Percentiles rank a stretch among this genome's conserved stretches.
Conservation (phyloP, 1,284 basidiomycete genomes). For the Pyrrhoderma lamaoense region DNA sequence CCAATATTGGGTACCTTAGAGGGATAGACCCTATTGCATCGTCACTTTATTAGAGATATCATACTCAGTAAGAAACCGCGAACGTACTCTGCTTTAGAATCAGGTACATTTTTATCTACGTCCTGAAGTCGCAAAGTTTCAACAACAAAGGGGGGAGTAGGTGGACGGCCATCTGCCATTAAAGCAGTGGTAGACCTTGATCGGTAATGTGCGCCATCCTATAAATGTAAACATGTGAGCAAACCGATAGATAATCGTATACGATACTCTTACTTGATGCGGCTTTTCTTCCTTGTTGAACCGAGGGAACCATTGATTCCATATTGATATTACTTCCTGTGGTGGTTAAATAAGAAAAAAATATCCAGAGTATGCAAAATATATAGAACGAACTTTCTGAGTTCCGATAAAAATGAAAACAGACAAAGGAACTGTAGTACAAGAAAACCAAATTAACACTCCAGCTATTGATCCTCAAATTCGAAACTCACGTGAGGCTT, state of each 20-base stretch:
- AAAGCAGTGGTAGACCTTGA: constrained; percentile 6
- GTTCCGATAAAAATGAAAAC: constrained; percentile 18
- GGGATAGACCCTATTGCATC: too few relatives aligned
- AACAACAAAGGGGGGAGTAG: constrained; percentile 8
- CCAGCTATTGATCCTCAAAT: not conserved
- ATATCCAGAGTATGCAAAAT: not conserved
- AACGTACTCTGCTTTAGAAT: too few relatives aligned
- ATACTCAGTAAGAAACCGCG: too few relatives aligned
- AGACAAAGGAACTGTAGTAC: constrained; percentile 12
- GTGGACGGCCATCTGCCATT: constrained; percentile 3
- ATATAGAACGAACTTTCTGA: constrained; percentile 11
- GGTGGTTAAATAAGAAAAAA: not conserved
- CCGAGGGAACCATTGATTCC: constrained; percentile 6
- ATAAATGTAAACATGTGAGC: not conserved
- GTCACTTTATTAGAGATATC: too few relatives aligned
- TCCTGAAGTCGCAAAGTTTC: constrained; percentile 1
- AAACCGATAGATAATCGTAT: not conserved
- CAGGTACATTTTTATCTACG: not conserved
- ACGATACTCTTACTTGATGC: constrained; percentile 1
- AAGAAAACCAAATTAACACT: not conserved
- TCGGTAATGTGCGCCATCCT: not conserved
- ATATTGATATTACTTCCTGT: constrained; percentile 15
- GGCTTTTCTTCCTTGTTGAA: not conserved
- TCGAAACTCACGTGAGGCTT: constrained; percentile 12
- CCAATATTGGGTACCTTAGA: not conserved